Evolutionary conservation across 805 yeast species (phyloP).

Genomic region (Candida orba): DNA sequence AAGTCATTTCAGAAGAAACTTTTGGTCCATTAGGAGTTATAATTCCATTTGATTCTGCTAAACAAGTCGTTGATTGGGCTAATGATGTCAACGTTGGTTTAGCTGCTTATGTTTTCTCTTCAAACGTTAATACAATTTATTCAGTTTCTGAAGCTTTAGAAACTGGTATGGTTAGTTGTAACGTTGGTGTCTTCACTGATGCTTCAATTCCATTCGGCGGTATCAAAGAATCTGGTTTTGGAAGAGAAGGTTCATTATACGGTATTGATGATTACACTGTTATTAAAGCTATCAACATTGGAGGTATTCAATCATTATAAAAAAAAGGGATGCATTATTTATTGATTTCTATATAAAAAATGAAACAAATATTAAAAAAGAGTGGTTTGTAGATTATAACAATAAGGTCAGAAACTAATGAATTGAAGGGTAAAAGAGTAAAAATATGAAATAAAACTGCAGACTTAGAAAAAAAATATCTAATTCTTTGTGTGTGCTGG

Average conservation of each 20-base stretch:
- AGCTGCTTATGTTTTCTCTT: conserved; percentile 53
- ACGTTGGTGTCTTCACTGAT: conserved; percentile 51
- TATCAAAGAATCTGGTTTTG: conserved; percentile 59
- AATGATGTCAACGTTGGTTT: conserved; percentile 51
- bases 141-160: conserved; percentile 50
- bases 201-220: conserved; percentile 58
- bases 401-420: too few relatives aligned
- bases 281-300: conserved; percentile 44
- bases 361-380: not conserved
- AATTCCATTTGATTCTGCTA: conserved; percentile 43
- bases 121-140: conserved; percentile 42
- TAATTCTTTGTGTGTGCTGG: conserved; percentile 6
- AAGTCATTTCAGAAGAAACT: conserved; percentile 49
- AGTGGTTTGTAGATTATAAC: not conserved
- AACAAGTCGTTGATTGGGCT: conserved; percentile 46
- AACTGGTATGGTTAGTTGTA: conserved; percentile 59
- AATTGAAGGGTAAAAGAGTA: not conserved
- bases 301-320: conserved; percentile 24
- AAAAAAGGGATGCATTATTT: not conserved
- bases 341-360: not conserved
- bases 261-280: conserved; percentile 58
- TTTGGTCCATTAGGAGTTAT: conserved; percentile 62
- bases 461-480: not conserved
- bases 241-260: conserved; percentile 58
- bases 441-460: not conserved